Evolutionary conservation across 2,329 filamentous ascomycete species (phyloP).

Genomic region (Atkinsonella texensis): DNA sequence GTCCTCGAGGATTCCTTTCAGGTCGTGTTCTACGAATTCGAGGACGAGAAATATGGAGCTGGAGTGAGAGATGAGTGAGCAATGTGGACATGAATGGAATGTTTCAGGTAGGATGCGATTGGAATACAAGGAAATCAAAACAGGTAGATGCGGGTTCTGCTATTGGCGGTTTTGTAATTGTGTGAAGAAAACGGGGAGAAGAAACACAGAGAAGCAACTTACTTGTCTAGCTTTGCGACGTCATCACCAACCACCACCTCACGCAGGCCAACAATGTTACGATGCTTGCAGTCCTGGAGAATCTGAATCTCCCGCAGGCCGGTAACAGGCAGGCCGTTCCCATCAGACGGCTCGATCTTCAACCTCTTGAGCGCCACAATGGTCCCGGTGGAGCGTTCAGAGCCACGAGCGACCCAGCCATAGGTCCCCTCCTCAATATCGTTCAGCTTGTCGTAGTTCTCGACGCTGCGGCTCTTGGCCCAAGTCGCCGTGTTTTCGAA

Average conservation of each 20-base stretch:
- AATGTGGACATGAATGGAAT: too few relatives aligned
- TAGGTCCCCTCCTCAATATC: constrained; percentile 97
- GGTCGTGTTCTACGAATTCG: constrained; percentile 94
- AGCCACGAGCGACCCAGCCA: constrained; percentile 82
- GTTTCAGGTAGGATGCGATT: too few relatives aligned
- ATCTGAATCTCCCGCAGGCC: constrained; percentile 91
- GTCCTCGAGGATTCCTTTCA: constrained; percentile 84
- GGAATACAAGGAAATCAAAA: too few relatives aligned
- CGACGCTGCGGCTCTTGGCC: constrained; percentile 61
- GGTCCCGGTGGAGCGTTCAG: constrained; percentile 57
- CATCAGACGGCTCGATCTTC: constrained; percentile 72
- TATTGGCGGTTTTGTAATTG: background rate
- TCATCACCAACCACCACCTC: constrained; percentile 74
- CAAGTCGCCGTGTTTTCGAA: constrained; percentile 55
- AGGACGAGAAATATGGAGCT: constrained; percentile 82
- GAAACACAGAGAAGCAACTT: constrained; percentile 8
- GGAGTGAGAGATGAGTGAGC: constrained; percentile 7
- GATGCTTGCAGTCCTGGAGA: constrained; percentile 65
- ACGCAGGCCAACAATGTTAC: constrained; percentile 68
- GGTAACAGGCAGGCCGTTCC: constrained; percentile 72
- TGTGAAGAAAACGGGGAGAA: too few relatives aligned
- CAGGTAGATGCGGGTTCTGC: background rate
- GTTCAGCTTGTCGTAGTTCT: constrained; percentile 85
- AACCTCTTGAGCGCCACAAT: constrained; percentile 89
- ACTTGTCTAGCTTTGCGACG: constrained; percentile 41